A percentile compares a stretch with the other conserved stretches of the same genome.
phyloP scores from a whole-genome alignment of 2,329 filamentous ascomycete species.

The Dichotomopilus funicola region DNA sequence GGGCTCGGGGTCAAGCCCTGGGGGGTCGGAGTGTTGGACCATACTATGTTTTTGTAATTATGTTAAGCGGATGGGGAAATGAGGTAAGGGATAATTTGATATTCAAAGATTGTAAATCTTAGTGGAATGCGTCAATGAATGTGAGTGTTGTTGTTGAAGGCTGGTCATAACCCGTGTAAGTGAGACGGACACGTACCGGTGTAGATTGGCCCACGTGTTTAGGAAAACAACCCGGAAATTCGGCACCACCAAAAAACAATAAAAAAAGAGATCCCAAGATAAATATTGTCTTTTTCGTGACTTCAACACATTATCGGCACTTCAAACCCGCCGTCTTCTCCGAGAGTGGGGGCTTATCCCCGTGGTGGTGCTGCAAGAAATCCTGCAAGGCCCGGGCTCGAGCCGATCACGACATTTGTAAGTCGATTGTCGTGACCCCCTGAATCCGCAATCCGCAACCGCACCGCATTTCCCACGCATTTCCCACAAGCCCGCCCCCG shows the following conservation, averaged over 20 bases:
- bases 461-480: constrained; percentile 1
- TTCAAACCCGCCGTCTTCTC: neutral
- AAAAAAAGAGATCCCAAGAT: too few species aligned
- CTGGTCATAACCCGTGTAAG: too few species aligned
- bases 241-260: too few species aligned
- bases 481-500: neutral
- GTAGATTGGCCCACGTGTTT: too few species aligned
- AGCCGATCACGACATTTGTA: constrained; percentile 19
- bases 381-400: neutral
- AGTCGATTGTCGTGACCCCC: constrained; percentile 18
- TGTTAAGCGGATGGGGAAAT: too few species aligned
- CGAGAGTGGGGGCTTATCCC: neutral
- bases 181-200: too few species aligned
- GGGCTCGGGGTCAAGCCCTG: neutral
- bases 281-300: too few species aligned
- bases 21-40: constrained; percentile 1
- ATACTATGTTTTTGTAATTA: neutral
- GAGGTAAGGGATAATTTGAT: too few species aligned
- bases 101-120: too few species aligned
- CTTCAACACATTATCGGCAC: neutral
- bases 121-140: too few species aligned
- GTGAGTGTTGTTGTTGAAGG: too few species aligned
- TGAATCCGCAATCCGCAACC: neutral
- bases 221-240: too few species aligned
- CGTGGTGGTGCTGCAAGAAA: neutral